phyloP scores from a whole-genome alignment of 768 basidiomycete species.

The Mycena belliarum region DNA sequence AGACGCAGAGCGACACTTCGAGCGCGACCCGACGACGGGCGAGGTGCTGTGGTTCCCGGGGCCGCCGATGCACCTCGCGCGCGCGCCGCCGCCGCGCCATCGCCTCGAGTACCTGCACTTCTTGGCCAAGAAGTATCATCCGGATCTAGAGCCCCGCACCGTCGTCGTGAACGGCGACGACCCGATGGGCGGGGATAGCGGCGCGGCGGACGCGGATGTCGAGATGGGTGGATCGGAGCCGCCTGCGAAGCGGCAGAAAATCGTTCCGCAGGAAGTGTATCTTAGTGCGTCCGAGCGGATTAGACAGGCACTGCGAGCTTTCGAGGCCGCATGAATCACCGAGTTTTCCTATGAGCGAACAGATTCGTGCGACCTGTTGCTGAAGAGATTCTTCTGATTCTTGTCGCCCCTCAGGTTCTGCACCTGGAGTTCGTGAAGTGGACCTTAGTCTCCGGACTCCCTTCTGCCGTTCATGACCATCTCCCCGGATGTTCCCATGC shows the following conservation, averaged over 20 bases:
- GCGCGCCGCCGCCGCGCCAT: conserved; percentile 37
- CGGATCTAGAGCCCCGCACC: background rate
- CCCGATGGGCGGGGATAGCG: conserved; percentile 9
- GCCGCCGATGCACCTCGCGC: conserved; percentile 55
- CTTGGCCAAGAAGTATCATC: conserved; percentile 39
- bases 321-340: background rate
- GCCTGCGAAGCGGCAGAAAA: conserved; percentile 16
- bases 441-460: no score
- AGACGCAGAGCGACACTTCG: conserved; percentile 54
- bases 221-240: background rate
- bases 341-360: conserved; percentile 30
- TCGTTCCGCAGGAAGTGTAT: background rate
- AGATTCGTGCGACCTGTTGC: background rate
- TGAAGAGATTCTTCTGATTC: background rate
- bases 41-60: conserved; percentile 77
- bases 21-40: conserved; percentile 60
- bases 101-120: conserved; percentile 53
- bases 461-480: no score
- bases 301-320: conserved; percentile 4
- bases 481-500: no score
- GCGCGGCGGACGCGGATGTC: background rate
- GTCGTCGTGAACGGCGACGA: conserved; percentile 2
- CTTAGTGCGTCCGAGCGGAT: conserved; percentile 18
- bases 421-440: no score
- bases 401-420: no score